Percentiles rank a stretch among this genome's conserved stretches.
phyloP scores from a whole-genome alignment of 345 rosid species.

The Anastatica hierochuntica region DNA sequence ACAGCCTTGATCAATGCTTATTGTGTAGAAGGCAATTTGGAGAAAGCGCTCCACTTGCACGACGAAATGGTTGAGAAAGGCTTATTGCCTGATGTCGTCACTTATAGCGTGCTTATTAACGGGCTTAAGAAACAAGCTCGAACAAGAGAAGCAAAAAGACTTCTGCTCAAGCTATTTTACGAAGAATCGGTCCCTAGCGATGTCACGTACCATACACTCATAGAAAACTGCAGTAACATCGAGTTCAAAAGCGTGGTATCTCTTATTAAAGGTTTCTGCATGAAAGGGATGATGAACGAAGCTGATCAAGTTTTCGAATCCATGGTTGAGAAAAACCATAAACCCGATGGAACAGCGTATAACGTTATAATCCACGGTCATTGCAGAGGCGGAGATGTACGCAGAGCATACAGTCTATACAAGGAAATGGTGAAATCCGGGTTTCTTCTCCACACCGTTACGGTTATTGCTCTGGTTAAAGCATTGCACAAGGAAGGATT shows the following conservation, averaged over 20 bases:
- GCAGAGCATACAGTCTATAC: slow-evolving; percentile 57
- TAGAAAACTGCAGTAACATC: slow-evolving; percentile 51
- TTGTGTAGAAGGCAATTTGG: slow-evolving; percentile 58
- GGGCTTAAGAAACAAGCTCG: slow-evolving; percentile 82
- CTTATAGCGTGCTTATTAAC: slow-evolving; percentile 78
- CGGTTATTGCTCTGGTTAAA: slow-evolving; percentile 56
- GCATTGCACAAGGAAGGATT: slow-evolving; percentile 47
- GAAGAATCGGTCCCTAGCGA: slow-evolving; percentile 61
- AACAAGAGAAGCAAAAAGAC: slow-evolving; percentile 73
- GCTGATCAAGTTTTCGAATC: slow-evolving; percentile 66
- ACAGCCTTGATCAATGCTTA: slow-evolving; percentile 65
- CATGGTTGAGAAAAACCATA: slow-evolving; percentile 51
- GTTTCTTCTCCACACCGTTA: slow-evolving; percentile 60
- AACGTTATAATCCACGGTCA: slow-evolving; percentile 81
- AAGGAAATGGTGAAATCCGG: slow-evolving; percentile 49
- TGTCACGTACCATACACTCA: slow-evolving; percentile 55
- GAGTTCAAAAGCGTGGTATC: slow-evolving; percentile 59
- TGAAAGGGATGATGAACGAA: slow-evolving; percentile 84
- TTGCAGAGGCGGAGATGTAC: slow-evolving; percentile 45
- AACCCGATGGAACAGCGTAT: slow-evolving; percentile 58
- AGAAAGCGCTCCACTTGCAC: slow-evolving; percentile 51
- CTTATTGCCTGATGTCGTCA: slow-evolving; percentile 73
- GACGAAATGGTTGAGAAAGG: slow-evolving; percentile 73
- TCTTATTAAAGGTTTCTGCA: slow-evolving; percentile 80
- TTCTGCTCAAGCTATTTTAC: slow-evolving; percentile 67